phyloP scores from a whole-genome alignment of 1,284 basidiomycete species.

The Hortiboletus rubellus region DNA sequence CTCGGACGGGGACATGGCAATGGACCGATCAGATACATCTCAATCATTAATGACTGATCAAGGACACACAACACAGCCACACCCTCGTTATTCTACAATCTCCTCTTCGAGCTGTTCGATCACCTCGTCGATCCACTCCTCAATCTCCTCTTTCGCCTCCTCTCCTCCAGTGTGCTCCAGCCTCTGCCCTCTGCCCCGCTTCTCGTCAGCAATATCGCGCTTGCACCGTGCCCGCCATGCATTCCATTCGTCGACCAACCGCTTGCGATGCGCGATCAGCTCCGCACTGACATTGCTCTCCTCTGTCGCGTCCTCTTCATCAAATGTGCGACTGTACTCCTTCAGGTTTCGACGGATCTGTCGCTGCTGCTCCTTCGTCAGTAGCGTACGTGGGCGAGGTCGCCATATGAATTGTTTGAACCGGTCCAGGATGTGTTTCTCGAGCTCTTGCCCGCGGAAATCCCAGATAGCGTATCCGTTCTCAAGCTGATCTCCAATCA shows the following conservation, averaged over 20 bases:
- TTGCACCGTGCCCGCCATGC: constrained; percentile 79
- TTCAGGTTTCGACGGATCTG: constrained; percentile 87
- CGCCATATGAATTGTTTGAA: constrained; percentile 99
- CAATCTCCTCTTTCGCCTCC: constrained; percentile 80
- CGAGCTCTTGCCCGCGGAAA: constrained; percentile 92
- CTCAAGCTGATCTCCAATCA: constrained; percentile 66
- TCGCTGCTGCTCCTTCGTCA: constrained; percentile 89
- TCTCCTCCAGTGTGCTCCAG: constrained; percentile 43
- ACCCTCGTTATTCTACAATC: constrained; percentile 41
- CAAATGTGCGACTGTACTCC: constrained; percentile 91
- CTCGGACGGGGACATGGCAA: constrained; percentile 30
- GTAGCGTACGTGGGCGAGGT: constrained; percentile 85
- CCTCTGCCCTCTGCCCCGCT: constrained; percentile 38
- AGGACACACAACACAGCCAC: constrained; percentile 20
- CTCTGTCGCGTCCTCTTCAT: constrained; percentile 96
- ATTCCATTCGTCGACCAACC: constrained; percentile 98
- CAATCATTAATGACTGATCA: neutral
- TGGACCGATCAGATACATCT: constrained; percentile 18
- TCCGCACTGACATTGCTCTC: constrained; percentile 94
- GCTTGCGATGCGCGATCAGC: constrained; percentile 86
- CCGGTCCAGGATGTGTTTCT: constrained; percentile 87
- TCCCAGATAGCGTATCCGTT: constrained; percentile 98
- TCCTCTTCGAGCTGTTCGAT: constrained; percentile 92
- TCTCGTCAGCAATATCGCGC: constrained; percentile 59
- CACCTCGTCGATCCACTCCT: constrained; percentile 89